These are phyloP conservation scores for Lasiodiplodia gonubiensis DNA, from an alignment of 2,329 filamentous ascomycete genomes.

Conservation along the genomic window DNA sequence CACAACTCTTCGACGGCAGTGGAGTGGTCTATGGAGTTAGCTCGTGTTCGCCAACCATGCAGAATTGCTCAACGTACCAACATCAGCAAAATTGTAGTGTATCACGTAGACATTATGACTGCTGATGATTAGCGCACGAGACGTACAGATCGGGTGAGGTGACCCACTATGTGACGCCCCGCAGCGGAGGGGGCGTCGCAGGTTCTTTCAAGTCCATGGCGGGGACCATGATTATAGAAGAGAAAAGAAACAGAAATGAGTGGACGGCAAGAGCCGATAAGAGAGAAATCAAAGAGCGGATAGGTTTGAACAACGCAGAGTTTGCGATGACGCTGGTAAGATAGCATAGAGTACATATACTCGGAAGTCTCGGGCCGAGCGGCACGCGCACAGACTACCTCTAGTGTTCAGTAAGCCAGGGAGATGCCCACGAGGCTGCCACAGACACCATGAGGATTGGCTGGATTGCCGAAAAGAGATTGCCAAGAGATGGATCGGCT, in stretches of 20 bases:
- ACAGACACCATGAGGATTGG: neutral
- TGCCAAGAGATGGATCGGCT: conserved; percentile 19
- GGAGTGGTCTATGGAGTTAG: conserved; percentile 31
- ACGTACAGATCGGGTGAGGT: neutral
- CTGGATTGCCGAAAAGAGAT: neutral
- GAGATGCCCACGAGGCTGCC: conserved; percentile 3
- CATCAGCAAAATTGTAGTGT: conserved; percentile 38
- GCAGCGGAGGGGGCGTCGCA: neutral
- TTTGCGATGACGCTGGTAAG: conserved; percentile 8
- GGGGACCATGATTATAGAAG: conserved; percentile 1
- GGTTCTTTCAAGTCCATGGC: neutral
- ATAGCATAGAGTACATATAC: conserved; percentile 13
- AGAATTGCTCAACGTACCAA: conserved; percentile 34
- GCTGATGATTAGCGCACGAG: neutral
- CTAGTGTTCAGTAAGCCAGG: conserved; percentile 18
- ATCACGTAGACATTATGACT: conserved; percentile 42
- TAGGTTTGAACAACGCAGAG: neutral
- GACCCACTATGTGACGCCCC: conserved; percentile 20
- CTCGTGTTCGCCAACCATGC: neutral
- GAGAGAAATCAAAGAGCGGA: conserved; percentile 15
- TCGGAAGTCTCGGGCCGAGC: conserved; percentile 22
- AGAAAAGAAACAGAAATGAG: conserved; percentile 6
- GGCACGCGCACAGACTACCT: conserved; percentile 23
- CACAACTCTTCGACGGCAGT: conserved; percentile 36
- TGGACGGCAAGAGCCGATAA: conserved; percentile 16